Conservation (phyloP, 805 yeast species). For the Sporopachydermia lactativora region DNA sequence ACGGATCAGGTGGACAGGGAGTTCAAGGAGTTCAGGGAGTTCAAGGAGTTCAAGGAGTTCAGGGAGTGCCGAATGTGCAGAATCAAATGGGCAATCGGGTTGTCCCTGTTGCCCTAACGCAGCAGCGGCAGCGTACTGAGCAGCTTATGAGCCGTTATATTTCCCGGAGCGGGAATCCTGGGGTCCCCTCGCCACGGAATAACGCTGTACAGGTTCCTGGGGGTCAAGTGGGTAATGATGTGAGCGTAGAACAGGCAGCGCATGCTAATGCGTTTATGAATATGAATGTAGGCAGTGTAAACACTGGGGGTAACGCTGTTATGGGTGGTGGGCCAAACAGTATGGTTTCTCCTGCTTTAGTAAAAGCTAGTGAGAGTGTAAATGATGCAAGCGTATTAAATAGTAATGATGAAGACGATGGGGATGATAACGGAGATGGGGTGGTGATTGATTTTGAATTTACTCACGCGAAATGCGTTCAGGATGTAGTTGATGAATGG, state of each 20-base stretch:
- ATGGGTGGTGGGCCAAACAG: neutral
- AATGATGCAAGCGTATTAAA: neutral
- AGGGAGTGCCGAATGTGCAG: too few relatives aligned
- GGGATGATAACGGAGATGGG: neutral
- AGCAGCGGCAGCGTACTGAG: neutral
- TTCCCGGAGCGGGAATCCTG: neutral
- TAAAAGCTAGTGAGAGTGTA: neutral
- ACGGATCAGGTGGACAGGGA: neutral
- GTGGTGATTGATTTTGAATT: neutral
- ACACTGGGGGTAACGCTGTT: neutral
- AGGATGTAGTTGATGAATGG: slow-evolving; percentile 17
- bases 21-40: too few relatives aligned
- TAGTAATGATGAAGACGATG: neutral
- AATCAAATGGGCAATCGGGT: neutral
- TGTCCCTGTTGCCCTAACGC: neutral
- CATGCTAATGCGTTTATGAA: neutral
- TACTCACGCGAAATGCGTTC: slow-evolving; percentile 14
- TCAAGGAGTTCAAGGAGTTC: too few relatives aligned
- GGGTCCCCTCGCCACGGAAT: neutral
- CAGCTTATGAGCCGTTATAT: neutral
- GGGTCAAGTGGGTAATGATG: too few relatives aligned
- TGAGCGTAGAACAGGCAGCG: neutral
- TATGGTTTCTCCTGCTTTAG: neutral
- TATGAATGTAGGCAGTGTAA: neutral
- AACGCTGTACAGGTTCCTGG: neutral